Evolutionary conservation across 139 green algal genomes (phyloP).

Genomic region (Auxenochlorella pyrenoidosa): DNA sequence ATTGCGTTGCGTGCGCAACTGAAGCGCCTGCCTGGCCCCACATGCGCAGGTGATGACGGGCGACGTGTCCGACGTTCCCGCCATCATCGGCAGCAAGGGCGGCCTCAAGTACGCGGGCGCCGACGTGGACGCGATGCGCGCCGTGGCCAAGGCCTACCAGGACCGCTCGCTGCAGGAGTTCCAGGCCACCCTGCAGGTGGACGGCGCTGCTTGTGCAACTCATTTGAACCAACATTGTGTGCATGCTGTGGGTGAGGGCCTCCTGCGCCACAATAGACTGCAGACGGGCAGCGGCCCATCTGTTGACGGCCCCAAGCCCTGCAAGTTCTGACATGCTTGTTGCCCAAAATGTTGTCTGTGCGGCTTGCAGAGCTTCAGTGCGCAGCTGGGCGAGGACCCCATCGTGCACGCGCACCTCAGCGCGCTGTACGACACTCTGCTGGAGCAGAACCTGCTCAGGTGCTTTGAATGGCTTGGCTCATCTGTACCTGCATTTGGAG

Average conservation of each 20-base stretch:
- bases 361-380: conserved; percentile 11
- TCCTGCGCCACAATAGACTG: too few relatives aligned
- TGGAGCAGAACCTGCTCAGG: conserved; percentile 71
- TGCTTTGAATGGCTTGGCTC: neutral
- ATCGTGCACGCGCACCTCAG: conserved; percentile 91
- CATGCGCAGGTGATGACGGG: conserved; percentile 70
- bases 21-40: too few relatives aligned
- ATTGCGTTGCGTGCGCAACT: too few relatives aligned
- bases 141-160: conserved; percentile 89
- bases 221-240: too few relatives aligned
- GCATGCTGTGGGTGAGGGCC: too few relatives aligned
- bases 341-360: too few relatives aligned
- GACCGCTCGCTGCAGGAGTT: conserved; percentile 88
- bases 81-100: conserved; percentile 93
- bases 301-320: conserved; percentile 34
- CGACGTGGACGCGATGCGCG: conserved; percentile 92
- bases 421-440: conserved; percentile 72
- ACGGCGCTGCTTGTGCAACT: too few relatives aligned
- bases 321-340: too few relatives aligned
- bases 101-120: conserved; percentile 91
- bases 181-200: conserved; percentile 57
- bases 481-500: too few relatives aligned
- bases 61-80: conserved; percentile 76
- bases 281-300: too few relatives aligned
- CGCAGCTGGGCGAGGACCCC: conserved; percentile 79